Evolutionary conservation across 306 rosid genomes (phyloP).

Genomic region (Cicer yamashitae): DNA sequence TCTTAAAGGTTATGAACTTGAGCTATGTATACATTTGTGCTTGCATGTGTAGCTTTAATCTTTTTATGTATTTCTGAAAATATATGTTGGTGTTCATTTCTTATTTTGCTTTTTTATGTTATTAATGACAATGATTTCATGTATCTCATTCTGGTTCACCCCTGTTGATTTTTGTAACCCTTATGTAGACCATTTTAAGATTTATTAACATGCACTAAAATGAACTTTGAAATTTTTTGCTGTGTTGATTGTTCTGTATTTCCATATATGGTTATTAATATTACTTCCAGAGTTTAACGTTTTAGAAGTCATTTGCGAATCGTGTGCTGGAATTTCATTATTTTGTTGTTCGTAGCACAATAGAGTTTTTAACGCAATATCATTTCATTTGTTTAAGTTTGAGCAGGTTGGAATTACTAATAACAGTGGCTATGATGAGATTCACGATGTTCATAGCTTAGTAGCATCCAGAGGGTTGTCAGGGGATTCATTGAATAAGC

Average conservation of each 20-base stretch:
- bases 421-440: constrained; percentile 55
- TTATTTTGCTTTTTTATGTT: constrained; percentile 10
- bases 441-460: constrained; percentile 54
- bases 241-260: constrained; percentile 22
- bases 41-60: constrained; percentile 18
- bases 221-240: constrained; percentile 10
- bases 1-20: background rate
- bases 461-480: constrained; percentile 65
- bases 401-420: constrained; percentile 59
- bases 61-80: background rate
- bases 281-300: constrained; percentile 2
- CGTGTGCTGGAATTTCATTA: constrained; percentile 9
- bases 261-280: constrained; percentile 5
- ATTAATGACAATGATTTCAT: background rate
- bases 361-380: constrained; percentile 22
- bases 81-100: background rate
- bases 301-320: constrained; percentile 26
- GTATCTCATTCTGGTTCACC: background rate
- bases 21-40: constrained; percentile 7
- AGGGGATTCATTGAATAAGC: constrained; percentile 59
- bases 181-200: background rate
- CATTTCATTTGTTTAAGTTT: constrained; percentile 39
- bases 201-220: background rate
- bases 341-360: background rate
- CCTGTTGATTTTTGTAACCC: constrained; percentile 3